Base-by-base conservation (phyloP, 1,139 yeast genomes). In the Suhomyces ambrosiae region DNA sequence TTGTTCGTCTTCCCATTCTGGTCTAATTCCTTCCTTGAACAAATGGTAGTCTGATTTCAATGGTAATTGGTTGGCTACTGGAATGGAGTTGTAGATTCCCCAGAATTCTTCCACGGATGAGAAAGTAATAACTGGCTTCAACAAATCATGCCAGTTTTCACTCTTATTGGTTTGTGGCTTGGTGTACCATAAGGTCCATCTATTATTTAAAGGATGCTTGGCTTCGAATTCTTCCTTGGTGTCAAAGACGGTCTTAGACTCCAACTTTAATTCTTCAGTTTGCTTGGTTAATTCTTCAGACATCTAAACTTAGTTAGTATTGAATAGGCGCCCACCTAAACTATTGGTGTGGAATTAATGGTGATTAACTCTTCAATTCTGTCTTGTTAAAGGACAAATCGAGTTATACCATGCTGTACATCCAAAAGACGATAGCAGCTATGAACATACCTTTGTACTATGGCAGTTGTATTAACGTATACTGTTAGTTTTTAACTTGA, bases 131-230 rank as follows among this genome's bases (percentile, higher is more conserved):
- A 92, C 95, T 43, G 96, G 95, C 70, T 90, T 90, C 60, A 92
- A 76, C 52, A 89, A 77, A 59, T 89, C 96, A 45, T 87, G 81
- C 98, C 98, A 92, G 58, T 89, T 82, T 65, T 88, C 97, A 49
- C 74, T 74, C 53, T 73, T 75, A 59, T 79, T 84, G 44, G 84
- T 81, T 51, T 88, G 83, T 45, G 97, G 97, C 71, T 89, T 89
- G 43, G 96, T 87, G 75, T 89, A 92, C 98, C 98, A 92, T 58
- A 92, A 78, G 32, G 97, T 89, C 98, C 98, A 92, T 65, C 81
- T 80, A 59, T 83, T 80, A 67, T 88, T 86, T 58, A 92, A 79
- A 39, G 97, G 97, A 65, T 92, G 98, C 65, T 89, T 83, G 48
- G 83, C 86, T 45, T 75, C 76, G 63, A 86, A 84, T 58, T 83